phyloP scores from a whole-genome alignment of 805 yeast species.

The Wickerhamiella cacticola region DNA sequence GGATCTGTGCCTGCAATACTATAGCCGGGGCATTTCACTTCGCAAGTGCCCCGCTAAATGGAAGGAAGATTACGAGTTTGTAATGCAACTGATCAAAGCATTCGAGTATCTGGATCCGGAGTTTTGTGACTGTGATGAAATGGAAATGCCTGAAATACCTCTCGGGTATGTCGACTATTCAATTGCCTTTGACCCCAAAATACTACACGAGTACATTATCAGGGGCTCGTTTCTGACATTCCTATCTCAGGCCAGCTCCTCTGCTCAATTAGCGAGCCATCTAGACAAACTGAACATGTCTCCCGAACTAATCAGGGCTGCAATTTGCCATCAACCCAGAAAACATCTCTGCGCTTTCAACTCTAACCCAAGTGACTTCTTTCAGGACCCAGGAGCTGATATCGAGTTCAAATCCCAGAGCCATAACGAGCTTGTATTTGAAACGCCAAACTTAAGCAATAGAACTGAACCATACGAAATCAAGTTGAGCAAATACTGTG shows the following conservation, averaged over 20 bases:
- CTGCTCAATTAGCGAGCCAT: not conserved
- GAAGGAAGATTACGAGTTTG: not conserved
- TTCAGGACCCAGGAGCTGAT: not conserved
- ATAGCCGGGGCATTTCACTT: not conserved
- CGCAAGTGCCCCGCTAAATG: not conserved
- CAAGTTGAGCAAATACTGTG: not conserved
- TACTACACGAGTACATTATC: not conserved
- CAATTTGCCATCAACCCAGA: not conserved
- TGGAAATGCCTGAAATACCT: not conserved
- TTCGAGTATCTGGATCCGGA: not conserved
- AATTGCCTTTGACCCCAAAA: not conserved
- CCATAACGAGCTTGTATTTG: not conserved
- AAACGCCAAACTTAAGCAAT: not conserved
- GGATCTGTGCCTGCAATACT: not conserved
- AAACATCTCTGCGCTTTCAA: not conserved
- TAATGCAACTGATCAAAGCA: not conserved
- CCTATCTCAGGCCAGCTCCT: not conserved
- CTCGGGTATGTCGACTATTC: not conserved
- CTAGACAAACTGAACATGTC: not conserved
- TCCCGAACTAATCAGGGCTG: not conserved
- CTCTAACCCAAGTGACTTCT: not conserved
- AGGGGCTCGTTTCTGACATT: not conserved
- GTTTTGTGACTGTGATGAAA: not conserved
- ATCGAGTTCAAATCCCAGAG: not conserved
- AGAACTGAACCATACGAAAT: not conserved